Percentiles rank a stretch among this genome's conserved stretches.
These are phyloP conservation scores for Kalaharituber pfeilii DNA, from an alignment of 2,329 filamentous ascomycete genomes.

Conservation along the genomic window DNA sequence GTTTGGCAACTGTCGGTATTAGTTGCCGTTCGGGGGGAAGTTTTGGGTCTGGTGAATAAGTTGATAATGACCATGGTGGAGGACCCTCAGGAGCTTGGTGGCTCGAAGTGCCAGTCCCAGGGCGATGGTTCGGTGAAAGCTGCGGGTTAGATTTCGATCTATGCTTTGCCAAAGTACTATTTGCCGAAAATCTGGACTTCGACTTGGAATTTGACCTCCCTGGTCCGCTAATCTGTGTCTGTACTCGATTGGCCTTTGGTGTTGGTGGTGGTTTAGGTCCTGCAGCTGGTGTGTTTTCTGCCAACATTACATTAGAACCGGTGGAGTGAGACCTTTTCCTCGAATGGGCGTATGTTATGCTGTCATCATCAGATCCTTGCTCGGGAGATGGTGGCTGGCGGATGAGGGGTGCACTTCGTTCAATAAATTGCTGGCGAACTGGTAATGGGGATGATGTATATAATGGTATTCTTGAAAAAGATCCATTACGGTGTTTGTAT, in stretches of 20 bases:
- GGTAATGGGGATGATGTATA: slow-evolving; percentile 63
- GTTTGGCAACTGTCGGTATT: slow-evolving; percentile 78
- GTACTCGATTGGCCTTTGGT: not conserved
- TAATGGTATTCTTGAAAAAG: slow-evolving; percentile 62
- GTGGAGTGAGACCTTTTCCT: slow-evolving; percentile 18
- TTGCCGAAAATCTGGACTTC: slow-evolving; percentile 6
- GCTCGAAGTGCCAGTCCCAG: slow-evolving; percentile 27
- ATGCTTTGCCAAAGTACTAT: slow-evolving; percentile 20
- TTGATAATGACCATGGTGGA: slow-evolving; percentile 82
- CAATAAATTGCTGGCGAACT: slow-evolving; percentile 52
- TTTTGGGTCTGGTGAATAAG: slow-evolving; percentile 89
- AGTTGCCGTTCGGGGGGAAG: slow-evolving; percentile 90
- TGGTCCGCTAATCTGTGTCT: not conserved
- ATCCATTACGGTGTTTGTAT: slow-evolving; percentile 29
- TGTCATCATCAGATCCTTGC: slow-evolving; percentile 20
- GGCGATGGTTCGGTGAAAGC: slow-evolving; percentile 26
- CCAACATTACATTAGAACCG: slow-evolving; percentile 14
- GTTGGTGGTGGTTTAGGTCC: not conserved
- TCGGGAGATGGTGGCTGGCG: slow-evolving; percentile 28
- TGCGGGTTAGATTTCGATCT: slow-evolving; percentile 26
- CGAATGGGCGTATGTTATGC: slow-evolving; percentile 12
- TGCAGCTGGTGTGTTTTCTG: slow-evolving; percentile 5
- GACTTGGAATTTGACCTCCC: slow-evolving; percentile 5
- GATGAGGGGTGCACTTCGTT: slow-evolving; percentile 51
- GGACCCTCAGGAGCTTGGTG: slow-evolving; percentile 63